phyloP scores from a whole-genome alignment of 805 yeast species.

The Nakazawaea wickerhamii region DNA sequence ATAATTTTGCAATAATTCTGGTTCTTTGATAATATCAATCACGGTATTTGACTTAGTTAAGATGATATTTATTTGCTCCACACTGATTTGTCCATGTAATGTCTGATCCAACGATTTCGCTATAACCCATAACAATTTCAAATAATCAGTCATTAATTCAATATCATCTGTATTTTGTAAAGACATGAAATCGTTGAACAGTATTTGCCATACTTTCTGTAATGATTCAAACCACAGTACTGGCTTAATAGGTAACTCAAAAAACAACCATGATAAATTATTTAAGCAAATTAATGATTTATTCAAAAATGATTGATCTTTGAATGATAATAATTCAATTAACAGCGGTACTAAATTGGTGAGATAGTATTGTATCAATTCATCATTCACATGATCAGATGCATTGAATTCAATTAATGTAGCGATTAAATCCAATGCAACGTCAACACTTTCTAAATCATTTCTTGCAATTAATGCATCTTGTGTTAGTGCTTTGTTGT shows the following conservation, averaged over 20 bases:
- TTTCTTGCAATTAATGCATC: constrained; percentile 41
- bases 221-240: constrained; percentile 33
- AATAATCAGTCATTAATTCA: constrained; percentile 26
- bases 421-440: constrained; percentile 70
- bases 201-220: constrained; percentile 27
- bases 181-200: constrained; percentile 9
- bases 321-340: constrained; percentile 28
- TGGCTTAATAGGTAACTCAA: constrained; percentile 28
- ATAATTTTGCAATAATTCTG: constrained; percentile 17
- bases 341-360: constrained; percentile 26
- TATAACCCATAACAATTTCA: constrained; percentile 35
- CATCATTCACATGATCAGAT: constrained; percentile 16
- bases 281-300: constrained; percentile 64
- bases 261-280: constrained; percentile 60
- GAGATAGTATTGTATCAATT: constrained; percentile 16
- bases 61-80: constrained; percentile 25
- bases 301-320: constrained; percentile 41
- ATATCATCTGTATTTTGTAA: constrained; percentile 8
- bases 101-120: constrained; percentile 32
- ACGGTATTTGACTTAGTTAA: constrained; percentile 15
- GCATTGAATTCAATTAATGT: constrained; percentile 56
- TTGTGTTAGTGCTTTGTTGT: constrained; percentile 30
- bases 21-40: constrained; percentile 10
- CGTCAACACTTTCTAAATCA: constrained; percentile 59
- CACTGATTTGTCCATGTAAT: constrained; percentile 22